phyloP scores from a whole-genome alignment of 495 filamentous ascomycete genomes.

The Elasticomyces elasticus region DNA sequence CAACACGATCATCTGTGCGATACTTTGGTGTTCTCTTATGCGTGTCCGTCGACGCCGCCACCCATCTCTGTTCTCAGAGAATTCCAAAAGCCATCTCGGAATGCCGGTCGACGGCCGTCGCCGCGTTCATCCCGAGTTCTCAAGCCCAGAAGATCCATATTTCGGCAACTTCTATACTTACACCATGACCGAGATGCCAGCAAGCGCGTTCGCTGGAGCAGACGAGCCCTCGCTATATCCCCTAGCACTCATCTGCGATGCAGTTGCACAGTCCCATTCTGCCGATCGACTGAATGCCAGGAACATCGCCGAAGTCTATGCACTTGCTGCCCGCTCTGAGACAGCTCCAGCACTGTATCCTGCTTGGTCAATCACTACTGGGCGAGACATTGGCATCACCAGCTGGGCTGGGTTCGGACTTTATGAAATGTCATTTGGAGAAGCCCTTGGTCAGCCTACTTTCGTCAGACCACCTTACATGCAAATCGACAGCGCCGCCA shows the following conservation, averaged over 20 bases:
- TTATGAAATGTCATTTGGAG: neutral
- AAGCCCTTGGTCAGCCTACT: neutral
- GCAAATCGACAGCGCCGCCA: neutral
- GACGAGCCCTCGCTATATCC: neutral
- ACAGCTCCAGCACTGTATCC: neutral
- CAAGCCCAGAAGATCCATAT: neutral
- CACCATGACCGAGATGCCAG: neutral
- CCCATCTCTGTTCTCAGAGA: neutral
- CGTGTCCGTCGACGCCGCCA: neutral
- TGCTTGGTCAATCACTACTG: neutral
- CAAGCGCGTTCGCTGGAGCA: neutral
- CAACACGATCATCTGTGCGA: neutral
- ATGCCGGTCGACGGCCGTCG: neutral
- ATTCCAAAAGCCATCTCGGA: neutral
- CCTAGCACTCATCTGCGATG: neutral
- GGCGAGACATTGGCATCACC: neutral
- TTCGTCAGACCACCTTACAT: neutral
- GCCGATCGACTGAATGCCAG: neutral
- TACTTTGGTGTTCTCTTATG: neutral
- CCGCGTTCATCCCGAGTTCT: neutral
- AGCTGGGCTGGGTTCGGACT: neutral
- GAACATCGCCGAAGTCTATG: neutral
- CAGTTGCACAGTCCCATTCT: neutral
- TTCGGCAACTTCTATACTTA: constrained; percentile 1
- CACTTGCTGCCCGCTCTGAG: neutral